These are phyloP conservation scores for Exobasidium rhododendri DNA, from an alignment of 1,284 basidiomycete genomes.

Conservation along the genomic window DNA sequence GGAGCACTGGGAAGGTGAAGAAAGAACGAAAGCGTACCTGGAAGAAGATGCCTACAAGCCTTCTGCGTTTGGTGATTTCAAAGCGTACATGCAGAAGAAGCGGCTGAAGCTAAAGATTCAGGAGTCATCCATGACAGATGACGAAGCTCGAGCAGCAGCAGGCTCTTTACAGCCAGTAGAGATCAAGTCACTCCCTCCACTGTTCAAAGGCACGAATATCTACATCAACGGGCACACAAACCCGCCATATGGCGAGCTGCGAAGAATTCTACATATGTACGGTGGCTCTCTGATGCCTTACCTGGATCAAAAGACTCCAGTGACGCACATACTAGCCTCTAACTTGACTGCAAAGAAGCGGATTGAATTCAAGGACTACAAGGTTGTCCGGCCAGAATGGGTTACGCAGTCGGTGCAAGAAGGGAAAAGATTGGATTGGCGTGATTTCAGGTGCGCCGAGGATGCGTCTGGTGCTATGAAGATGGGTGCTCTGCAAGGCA, in stretches of 20 bases:
- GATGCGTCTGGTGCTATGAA: constrained; percentile 19
- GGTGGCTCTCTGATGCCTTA: constrained; percentile 82
- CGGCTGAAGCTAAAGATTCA: constrained; percentile 68
- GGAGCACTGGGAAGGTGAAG: neutral
- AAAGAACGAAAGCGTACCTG: constrained; percentile 3
- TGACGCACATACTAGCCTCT: constrained; percentile 81
- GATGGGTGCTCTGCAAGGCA: constrained; percentile 1
- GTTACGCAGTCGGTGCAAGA: constrained; percentile 70
- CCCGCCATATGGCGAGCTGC: constrained; percentile 80
- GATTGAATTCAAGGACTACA: constrained; percentile 80
- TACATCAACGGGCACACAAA: constrained; percentile 84
- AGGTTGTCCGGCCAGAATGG: constrained; percentile 83
- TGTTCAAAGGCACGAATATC: constrained; percentile 42
- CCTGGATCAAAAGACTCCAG: constrained; percentile 66
- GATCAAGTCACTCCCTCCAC: constrained; percentile 19
- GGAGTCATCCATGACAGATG: constrained; percentile 30
- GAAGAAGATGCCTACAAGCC: constrained; percentile 64
- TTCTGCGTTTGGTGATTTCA: constrained; percentile 75
- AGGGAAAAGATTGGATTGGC: constrained; percentile 73
- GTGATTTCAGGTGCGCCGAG: constrained; percentile 42
- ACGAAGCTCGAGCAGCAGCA: constrained; percentile 20
- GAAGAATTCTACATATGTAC: constrained; percentile 73
- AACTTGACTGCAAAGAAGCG: constrained; percentile 85
- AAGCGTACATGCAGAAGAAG: constrained; percentile 84
- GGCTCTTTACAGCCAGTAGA: constrained; percentile 17